These are phyloP conservation scores for Dictyophora rubrovolvata DNA, from an alignment of 768 basidiomycete species.

Conservation along the genomic window DNA sequence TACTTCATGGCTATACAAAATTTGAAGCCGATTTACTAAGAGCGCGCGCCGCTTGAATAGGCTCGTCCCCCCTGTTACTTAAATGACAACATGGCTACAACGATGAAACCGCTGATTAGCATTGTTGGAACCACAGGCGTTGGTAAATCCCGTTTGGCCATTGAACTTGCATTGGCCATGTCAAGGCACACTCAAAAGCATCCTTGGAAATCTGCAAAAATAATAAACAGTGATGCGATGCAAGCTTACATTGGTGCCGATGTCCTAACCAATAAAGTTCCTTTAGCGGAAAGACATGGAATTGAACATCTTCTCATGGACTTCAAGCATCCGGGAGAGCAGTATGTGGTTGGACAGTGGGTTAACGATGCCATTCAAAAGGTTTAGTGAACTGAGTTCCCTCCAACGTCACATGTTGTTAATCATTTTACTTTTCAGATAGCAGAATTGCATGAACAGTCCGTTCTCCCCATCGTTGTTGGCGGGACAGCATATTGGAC, in stretches of 20 bases:
- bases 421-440: slow-evolving; percentile 41
- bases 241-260: slow-evolving; percentile 90
- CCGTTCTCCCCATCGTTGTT: slow-evolving; percentile 76
- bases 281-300: slow-evolving; percentile 62
- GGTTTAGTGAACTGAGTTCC: slow-evolving; percentile 28
- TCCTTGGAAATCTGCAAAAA: slow-evolving; percentile 52
- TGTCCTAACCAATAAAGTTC: slow-evolving; percentile 89
- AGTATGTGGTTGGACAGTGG: slow-evolving; percentile 84
- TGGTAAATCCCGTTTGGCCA: slow-evolving; percentile 87
- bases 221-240: slow-evolving; percentile 97
- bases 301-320: slow-evolving; percentile 86
- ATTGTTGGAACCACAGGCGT: slow-evolving; percentile 94
- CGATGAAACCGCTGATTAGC: slow-evolving; percentile 59
- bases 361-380: slow-evolving; percentile 66
- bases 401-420: background rate
- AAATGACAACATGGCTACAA: background rate
- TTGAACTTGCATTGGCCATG: slow-evolving; percentile 65
- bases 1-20: too few species aligned
- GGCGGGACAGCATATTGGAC: slow-evolving; percentile 98
- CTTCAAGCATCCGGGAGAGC: slow-evolving; percentile 77
- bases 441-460: slow-evolving; percentile 51
- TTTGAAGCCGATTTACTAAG: too few species aligned
- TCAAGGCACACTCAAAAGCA: slow-evolving; percentile 15
- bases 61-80: background rate
- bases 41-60: too few species aligned